These are phyloP conservation scores for Aureobasidium zeae DNA, from an alignment of 2,329 filamentous ascomycete genomes.

Conservation along the genomic window DNA sequence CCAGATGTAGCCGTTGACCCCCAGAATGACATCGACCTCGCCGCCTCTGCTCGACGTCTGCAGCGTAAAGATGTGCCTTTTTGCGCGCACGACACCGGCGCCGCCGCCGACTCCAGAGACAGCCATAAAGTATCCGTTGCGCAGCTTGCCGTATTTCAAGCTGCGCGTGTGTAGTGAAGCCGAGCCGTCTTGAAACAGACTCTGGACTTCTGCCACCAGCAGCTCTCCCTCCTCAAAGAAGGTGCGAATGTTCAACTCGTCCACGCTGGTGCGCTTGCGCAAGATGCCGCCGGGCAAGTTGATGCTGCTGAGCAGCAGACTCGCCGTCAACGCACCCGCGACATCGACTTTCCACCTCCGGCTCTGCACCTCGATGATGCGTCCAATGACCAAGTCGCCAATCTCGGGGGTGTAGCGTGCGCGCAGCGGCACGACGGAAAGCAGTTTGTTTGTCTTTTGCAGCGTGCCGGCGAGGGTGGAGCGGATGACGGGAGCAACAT, in stretches of 20 bases:
- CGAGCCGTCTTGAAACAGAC: constrained; percentile 72
- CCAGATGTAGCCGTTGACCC: constrained; percentile 96
- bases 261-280: constrained; percentile 82
- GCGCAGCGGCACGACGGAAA: constrained; percentile 81
- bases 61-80: constrained; percentile 82
- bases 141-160: constrained; percentile 87
- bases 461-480: constrained; percentile 87
- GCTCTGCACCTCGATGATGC: constrained; percentile 90
- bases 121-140: constrained; percentile 82
- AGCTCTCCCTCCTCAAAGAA: constrained; percentile 96
- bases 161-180: constrained; percentile 83
- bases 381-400: constrained; percentile 85
- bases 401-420: constrained; percentile 94
- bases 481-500: constrained; percentile 59
- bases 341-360: constrained; percentile 94
- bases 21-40: constrained; percentile 75
- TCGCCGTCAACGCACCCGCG: constrained; percentile 73
- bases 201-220: constrained; percentile 89
- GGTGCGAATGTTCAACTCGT: constrained; percentile 93
- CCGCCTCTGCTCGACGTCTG: constrained; percentile 51
- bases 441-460: constrained; percentile 90
- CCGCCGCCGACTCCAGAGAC: constrained; percentile 70
- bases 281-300: constrained; percentile 92
- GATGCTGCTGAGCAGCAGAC: constrained; percentile 77
- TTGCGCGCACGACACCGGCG: constrained; percentile 71